Percentiles rank a stretch among this genome's conserved stretches.
phyloP scores from a whole-genome alignment of 2,329 filamentous ascomycete genomes.

The Juglanconis sp. region DNA sequence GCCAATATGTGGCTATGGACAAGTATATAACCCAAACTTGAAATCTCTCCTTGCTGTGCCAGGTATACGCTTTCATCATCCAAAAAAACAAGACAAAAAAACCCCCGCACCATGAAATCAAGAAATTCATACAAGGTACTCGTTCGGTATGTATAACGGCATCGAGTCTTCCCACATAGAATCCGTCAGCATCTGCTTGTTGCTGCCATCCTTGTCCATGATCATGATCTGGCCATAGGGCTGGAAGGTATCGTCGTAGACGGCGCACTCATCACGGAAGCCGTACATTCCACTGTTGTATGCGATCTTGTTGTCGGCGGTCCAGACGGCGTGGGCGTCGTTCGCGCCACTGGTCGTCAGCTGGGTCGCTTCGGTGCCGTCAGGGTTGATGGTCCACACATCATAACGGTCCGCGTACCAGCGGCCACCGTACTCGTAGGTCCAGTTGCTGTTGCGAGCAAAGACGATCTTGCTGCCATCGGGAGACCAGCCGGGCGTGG shows the following conservation, averaged over 20 bases:
- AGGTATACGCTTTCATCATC: too few species aligned
- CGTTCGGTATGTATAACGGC: slow-evolving; percentile 22
- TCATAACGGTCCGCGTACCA: slow-evolving; percentile 31
- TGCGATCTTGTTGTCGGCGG: slow-evolving; percentile 37
- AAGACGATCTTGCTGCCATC: slow-evolving; percentile 37
- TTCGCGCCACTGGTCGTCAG: slow-evolving; percentile 35
- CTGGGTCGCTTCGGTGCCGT: slow-evolving; percentile 34
- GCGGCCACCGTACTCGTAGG: slow-evolving; percentile 2
- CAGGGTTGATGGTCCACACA: slow-evolving; percentile 37
- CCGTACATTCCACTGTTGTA: slow-evolving; percentile 41
- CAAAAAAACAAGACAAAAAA: too few species aligned
- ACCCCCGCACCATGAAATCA: too few species aligned
- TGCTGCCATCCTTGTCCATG: slow-evolving; percentile 39
- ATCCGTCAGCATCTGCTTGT: slow-evolving; percentile 29
- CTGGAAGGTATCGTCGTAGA: slow-evolving; percentile 42
- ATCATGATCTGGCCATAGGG: slow-evolving; percentile 41
- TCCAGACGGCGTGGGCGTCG: slow-evolving; percentile 43
- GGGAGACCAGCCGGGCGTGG: slow-evolving; percentile 36
- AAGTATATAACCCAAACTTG: too few species aligned
- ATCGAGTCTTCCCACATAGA: slow-evolving; percentile 33
- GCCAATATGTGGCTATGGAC: too few species aligned
- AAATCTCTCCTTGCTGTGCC: too few species aligned
- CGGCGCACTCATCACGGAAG: slow-evolving; percentile 38
- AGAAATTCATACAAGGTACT: slow-evolving; percentile 5
- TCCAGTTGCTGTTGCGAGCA: slow-evolving; percentile 30